Percentiles rank a stretch among this genome's conserved stretches.
These are phyloP conservation scores for Thielaviopsis euricoi DNA, from an alignment of 2,329 filamentous ascomycete genomes.

Conservation along the genomic window DNA sequence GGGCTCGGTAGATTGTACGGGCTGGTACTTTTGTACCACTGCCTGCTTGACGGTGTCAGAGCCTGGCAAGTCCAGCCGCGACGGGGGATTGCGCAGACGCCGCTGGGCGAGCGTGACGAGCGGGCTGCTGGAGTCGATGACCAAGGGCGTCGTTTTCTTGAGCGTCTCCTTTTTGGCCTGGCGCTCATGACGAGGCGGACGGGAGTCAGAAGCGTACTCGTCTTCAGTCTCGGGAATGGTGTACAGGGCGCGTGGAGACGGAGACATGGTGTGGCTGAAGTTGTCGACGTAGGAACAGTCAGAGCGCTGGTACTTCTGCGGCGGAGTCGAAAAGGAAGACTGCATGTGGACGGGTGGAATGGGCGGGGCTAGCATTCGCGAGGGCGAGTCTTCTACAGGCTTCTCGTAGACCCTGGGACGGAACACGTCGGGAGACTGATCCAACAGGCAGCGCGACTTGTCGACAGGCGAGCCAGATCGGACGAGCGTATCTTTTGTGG, in stretches of 20 bases:
- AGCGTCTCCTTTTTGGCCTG: too few species aligned
- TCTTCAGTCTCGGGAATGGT: constrained; percentile 1
- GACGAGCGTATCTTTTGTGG: too few species aligned
- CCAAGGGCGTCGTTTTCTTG: not conserved
- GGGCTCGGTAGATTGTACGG: not conserved
- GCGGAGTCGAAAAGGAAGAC: too few species aligned
- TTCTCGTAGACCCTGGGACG: too few species aligned
- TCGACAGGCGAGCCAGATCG: too few species aligned
- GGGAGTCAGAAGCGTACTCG: not conserved
- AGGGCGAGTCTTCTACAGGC: too few species aligned
- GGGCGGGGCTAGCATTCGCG: too few species aligned
- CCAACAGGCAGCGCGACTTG: too few species aligned
- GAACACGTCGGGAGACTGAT: too few species aligned
- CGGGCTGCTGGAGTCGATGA: not conserved
- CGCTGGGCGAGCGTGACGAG: constrained; percentile 1
- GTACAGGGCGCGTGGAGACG: constrained; percentile 15
- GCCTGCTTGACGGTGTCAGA: not conserved
- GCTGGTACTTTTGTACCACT: not conserved
- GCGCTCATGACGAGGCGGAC: too few species aligned
- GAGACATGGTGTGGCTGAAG: constrained; percentile 16
- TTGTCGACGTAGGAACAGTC: not conserved
- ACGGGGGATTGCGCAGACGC: not conserved
- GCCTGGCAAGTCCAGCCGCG: not conserved
- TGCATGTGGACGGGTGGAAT: too few species aligned
- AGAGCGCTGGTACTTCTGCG: too few species aligned